Evolutionary conservation across 129 eudicot genomes (phyloP), one percentile per base, ranked within the genome.

Genomic region (Logfia minima): DNA sequence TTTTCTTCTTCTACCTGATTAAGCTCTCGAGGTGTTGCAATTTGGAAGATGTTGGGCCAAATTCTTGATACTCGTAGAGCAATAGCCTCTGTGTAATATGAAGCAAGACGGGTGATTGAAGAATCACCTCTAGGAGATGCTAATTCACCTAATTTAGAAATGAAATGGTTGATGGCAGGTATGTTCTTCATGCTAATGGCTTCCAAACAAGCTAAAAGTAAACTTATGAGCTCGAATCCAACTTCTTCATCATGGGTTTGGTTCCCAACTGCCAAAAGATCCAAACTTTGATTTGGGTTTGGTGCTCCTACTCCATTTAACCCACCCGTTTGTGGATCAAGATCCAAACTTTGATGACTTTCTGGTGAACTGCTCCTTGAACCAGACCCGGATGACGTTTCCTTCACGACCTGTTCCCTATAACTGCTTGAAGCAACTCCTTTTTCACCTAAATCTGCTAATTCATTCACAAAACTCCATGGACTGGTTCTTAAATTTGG

Each of bases 41-140:
- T 77, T 64, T 85, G 86, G 78, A 91, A 94, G 39, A 91, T 62
- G 23, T 84, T 86, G 4, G 97, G 97, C 99, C 97, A 91, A 41
- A 91, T 74, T 79, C 90, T 81, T 1, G 96, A 74, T 45, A 85
- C 90, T 13, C 99, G 69, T 21, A 89, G 22, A 24, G 96, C 93
- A 18, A 94, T 80, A n/a, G 97, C 96, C 71, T 91, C 99, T 0
- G 92, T 91, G 85, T 87, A 94, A 83, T 94, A 94, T 26, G 99
- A 89, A 0, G 86, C 62, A 0, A 94, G 89, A 0, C 99, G 89
- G 71, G 83, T 72, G 2, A 89, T 72, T 7, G 93, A 41, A 32
- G 99, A 86, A 21, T 90, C 81, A 18, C 87, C 98, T 74, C 82
- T 83, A 4, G 99, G 97, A 24, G 99, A 94, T 66, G 99, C 92